Conservation (phyloP, 2,329 filamentous ascomycete genomes). For the Aspergillus texensis region DNA sequence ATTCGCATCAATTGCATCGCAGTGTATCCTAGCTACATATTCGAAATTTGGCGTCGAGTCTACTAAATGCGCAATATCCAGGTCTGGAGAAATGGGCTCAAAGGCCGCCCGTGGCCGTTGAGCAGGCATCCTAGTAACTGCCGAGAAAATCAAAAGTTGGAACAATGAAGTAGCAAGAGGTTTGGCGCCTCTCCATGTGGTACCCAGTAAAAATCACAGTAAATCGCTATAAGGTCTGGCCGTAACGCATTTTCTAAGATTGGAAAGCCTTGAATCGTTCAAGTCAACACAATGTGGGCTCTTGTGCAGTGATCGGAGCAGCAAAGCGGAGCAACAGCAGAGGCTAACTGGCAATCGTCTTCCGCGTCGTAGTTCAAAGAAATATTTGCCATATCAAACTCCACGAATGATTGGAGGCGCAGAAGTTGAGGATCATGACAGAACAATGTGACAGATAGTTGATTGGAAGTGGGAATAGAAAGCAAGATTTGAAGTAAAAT, state of each 20-base stretch:
- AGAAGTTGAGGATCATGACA: not conserved
- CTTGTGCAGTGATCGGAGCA: not conserved
- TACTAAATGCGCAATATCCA: slow-evolving; percentile 76
- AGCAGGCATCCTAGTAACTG: slow-evolving; percentile 65
- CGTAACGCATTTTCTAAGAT: not conserved
- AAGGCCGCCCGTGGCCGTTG: slow-evolving; percentile 84
- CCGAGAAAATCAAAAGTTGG: not conserved
- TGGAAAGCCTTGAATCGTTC: not conserved
- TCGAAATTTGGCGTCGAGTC: slow-evolving; percentile 81
- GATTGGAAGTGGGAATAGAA: not conserved
- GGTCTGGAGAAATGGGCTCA: slow-evolving; percentile 83
- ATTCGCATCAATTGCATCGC: slow-evolving; percentile 74
- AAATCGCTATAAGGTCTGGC: not conserved
- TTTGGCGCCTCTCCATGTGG: not conserved
- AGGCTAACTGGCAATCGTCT: not conserved
- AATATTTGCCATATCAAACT: not conserved
- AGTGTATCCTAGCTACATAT: slow-evolving; percentile 79
- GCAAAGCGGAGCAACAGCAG: not conserved
- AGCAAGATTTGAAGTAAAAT: not conserved
- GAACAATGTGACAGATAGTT: not conserved
- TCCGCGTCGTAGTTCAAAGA: not conserved
- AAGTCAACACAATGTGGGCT: no score
- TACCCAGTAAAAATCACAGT: not conserved
- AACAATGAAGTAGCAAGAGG: not conserved
- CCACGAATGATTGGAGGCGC: not conserved